Conservation (phyloP, 164 flowering plant species). For the Chimonanthus praecox region DNA sequence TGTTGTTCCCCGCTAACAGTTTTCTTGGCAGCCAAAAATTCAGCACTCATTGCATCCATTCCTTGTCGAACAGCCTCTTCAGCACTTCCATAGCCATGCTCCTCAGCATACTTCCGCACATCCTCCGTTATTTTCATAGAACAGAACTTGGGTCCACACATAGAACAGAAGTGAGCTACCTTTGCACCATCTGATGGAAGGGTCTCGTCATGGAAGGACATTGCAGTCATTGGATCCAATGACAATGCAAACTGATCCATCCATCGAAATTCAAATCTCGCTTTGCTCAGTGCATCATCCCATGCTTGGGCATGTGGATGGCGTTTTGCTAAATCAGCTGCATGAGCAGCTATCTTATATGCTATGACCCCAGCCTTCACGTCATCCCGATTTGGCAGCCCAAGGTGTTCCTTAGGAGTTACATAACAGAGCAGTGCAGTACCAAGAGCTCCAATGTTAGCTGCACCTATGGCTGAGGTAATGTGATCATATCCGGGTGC, state of each 20-base stretch:
- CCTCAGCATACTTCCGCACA: constrained; percentile 92
- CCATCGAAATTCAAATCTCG: constrained; percentile 97
- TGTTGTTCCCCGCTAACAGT: constrained; percentile 95
- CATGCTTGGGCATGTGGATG: constrained; percentile 97
- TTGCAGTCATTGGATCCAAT: constrained; percentile 94
- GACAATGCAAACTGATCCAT: constrained; percentile 98
- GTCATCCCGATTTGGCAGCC: constrained; percentile 94
- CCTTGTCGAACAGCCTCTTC: constrained; percentile 88
- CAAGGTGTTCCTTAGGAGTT: constrained; percentile 98
- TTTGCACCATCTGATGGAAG: constrained; percentile 96
- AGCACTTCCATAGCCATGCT: constrained; percentile 92
- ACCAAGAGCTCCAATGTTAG: constrained; percentile 98
- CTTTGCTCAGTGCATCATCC: constrained; percentile 99
- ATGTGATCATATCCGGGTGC: constrained; percentile 99
- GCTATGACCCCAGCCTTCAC: constrained; percentile 98
- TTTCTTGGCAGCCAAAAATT: constrained; percentile 86
- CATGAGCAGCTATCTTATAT: constrained; percentile 98
- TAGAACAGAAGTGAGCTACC: constrained; percentile 98
- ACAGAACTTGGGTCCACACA: constrained; percentile 99
- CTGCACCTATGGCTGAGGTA: constrained; percentile 99
- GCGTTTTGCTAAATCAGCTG: constrained; percentile 92
- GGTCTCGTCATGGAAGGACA: constrained; percentile 97
- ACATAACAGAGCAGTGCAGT: constrained; percentile 99
- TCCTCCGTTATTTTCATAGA: constrained; percentile 99
- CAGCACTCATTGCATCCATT: constrained; percentile 98